Evolutionary conservation across 2,329 filamentous ascomycete genomes (phyloP).

Genomic region (Arthrinium puccinioides): DNA sequence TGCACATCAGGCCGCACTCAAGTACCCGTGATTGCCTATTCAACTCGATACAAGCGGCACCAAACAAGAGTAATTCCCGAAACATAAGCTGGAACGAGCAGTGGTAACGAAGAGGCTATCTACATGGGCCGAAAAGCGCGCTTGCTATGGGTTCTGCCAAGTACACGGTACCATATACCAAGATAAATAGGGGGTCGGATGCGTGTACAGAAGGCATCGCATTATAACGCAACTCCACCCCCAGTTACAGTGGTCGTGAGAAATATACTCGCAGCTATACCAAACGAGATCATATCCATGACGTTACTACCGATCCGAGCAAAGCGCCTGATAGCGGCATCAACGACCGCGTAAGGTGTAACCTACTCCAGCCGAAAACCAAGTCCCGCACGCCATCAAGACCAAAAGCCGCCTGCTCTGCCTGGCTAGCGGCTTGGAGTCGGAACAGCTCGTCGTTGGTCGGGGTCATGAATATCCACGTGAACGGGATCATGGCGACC

Average conservation of each 20-base stretch:
- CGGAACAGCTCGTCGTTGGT: constrained; percentile 26
- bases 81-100: too few species aligned
- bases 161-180: not conserved
- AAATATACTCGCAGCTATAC: not conserved
- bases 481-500: not conserved
- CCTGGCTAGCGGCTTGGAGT: constrained; percentile 19
- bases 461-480: not conserved
- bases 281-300: not conserved
- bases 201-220: not conserved
- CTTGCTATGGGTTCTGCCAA: not conserved
- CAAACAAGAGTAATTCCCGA: too few species aligned
- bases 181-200: not conserved
- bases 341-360: not conserved
- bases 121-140: too few species aligned
- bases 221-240: not conserved
- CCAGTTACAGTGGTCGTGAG: not conserved
- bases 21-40: too few species aligned
- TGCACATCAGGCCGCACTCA: too few species aligned
- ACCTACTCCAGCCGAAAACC: not conserved
- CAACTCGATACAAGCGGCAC: too few species aligned
- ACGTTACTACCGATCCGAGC: not conserved
- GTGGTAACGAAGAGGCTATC: too few species aligned
- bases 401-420: too few species aligned
- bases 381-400: not conserved
- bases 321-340: not conserved